Evolutionary conservation across 148 eudicot genomes (phyloP), one percentile per base, ranked within the genome.

Genomic region (Tetragonia tetragonoides): DNA sequence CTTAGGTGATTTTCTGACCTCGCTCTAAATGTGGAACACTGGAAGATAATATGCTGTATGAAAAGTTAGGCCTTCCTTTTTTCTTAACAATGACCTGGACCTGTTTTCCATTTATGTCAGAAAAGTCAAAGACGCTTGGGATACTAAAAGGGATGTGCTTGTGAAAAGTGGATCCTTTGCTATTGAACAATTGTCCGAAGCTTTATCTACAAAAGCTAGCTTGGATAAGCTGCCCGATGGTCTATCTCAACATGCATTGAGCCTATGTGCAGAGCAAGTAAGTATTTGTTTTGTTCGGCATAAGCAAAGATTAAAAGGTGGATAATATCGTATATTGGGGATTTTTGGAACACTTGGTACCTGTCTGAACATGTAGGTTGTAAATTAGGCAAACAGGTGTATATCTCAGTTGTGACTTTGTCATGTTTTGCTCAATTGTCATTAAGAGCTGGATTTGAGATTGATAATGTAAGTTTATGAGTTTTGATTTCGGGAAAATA

Each of bases 81-180:
- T 41, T 66, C 23, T 63, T 75, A 23, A 34, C 74, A 15, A 53
- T 68, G 20, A 16, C 16, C 0, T 77, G 67, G 53, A 37, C 40
- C 20, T 41, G 54, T 40, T 79, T 59, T 56, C 64, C 61, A 8
- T 73, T 78, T 77, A 63, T 80, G 66, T 77, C 88, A 95, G 99
- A 83, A 95, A 92, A 85, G 97, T 95, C 72, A 95, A 91, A 83
- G 99, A 92, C 75, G 97, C 99, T 66, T 95, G 99, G 99, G 91
- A 88, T 51, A 85, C 46, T 70, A 91, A 91, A 82, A 88, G 83
- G 83, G 96, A 91, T 38, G 78, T 72, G 69, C 93, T 95, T 57
- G 78, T 92, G 65, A 84, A 87, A 76, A 91, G 99, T 80, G 99
- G 99, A 71, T 73, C 92, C 21, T 91, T 82, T 89, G 99, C 99